Conservation (phyloP, 2,329 filamentous ascomycete genomes). For the Coniochaeta pulveracea region DNA sequence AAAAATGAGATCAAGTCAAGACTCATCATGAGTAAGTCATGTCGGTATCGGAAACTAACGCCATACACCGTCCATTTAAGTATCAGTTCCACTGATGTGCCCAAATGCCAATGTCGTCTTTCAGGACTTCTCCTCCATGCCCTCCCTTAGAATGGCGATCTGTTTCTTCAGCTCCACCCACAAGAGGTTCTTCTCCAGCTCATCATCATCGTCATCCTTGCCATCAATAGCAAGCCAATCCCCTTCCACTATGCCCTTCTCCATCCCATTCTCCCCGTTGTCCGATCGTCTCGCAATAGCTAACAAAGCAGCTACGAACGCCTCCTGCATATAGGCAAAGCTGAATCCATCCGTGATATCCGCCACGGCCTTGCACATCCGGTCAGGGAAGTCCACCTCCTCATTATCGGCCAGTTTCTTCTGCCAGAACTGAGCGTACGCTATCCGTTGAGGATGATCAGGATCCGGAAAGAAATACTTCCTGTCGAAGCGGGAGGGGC, state of each 20-base stretch:
- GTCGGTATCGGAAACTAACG: too few relatives aligned
- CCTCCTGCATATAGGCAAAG: conserved; percentile 61
- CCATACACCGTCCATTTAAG: too few relatives aligned
- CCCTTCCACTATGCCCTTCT: conserved; percentile 6
- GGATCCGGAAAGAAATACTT: conserved; percentile 56
- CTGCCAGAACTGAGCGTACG: conserved; percentile 55
- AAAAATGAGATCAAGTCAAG: too few relatives aligned
- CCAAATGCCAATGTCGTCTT: too few relatives aligned
- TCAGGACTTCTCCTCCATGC: conserved; percentile 33
- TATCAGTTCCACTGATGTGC: too few relatives aligned
- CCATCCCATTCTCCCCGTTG: conserved; percentile 8
- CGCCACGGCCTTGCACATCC: conserved; percentile 46
- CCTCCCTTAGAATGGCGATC: conserved; percentile 46
- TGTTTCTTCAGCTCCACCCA: conserved; percentile 56
- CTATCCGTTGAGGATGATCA: conserved; percentile 36
- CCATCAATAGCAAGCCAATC: too few relatives aligned
- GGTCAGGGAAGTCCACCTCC: conserved; percentile 47
- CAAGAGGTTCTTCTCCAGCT: conserved; percentile 38
- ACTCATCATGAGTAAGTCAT: too few relatives aligned
- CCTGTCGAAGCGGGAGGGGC: conserved; percentile 54
- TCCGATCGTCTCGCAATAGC: conserved; percentile 35
- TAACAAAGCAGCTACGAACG: conserved; percentile 52
- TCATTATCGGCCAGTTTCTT: conserved; percentile 42
- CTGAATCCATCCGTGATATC: conserved; percentile 53
- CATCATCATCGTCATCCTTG: conserved; percentile 24